Evolutionary conservation across 208 protist species (phyloP).

Genomic region (Trypanosoma conorhini): DNA sequence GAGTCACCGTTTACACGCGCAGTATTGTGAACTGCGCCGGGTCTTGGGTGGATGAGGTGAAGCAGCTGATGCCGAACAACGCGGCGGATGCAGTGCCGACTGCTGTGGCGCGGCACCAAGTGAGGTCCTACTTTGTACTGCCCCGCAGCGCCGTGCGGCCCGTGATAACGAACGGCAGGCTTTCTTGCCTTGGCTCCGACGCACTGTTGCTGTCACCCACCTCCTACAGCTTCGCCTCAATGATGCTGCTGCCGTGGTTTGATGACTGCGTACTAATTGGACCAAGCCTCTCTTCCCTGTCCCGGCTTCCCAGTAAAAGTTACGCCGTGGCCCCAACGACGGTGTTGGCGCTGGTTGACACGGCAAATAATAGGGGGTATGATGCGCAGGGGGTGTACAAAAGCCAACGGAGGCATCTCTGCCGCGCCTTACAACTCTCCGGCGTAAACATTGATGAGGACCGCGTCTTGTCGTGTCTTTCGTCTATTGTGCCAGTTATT

Average conservation of each 20-base stretch:
- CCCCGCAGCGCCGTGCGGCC: slow-evolving; percentile 38
- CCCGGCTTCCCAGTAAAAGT: slow-evolving; percentile 11
- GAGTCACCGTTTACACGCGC: slow-evolving; percentile 41
- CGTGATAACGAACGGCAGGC: not conserved
- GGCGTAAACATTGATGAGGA: slow-evolving; percentile 48
- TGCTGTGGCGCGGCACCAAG: slow-evolving; percentile 40
- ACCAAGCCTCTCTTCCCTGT: slow-evolving; percentile 43
- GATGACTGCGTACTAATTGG: slow-evolving; percentile 75
- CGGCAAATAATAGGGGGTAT: not conserved
- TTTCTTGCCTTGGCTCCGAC: not conserved
- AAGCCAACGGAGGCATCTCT: slow-evolving; percentile 39
- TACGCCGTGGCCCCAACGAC: not conserved
- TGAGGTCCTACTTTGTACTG: slow-evolving; percentile 60
- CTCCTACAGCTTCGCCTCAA: slow-evolving; percentile 60
- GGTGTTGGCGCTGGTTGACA: not conserved
- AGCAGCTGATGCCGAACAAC: slow-evolving; percentile 42
- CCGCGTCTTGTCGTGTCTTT: slow-evolving; percentile 65
- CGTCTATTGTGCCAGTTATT: slow-evolving; percentile 51
- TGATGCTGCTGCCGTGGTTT: slow-evolving; percentile 75
- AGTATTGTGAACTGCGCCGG: slow-evolving; percentile 76
- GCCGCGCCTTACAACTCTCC: slow-evolving; percentile 33
- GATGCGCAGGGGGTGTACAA: slow-evolving; percentile 21
- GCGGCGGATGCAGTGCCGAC: slow-evolving; percentile 29
- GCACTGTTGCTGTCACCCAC: slow-evolving; percentile 59
- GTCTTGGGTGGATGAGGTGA: slow-evolving; percentile 59